A percentile compares a stretch with the other conserved stretches of the same genome.
Evolutionary conservation across 306 rosid species (phyloP).

Genomic region (Trifolium dubium): DNA sequence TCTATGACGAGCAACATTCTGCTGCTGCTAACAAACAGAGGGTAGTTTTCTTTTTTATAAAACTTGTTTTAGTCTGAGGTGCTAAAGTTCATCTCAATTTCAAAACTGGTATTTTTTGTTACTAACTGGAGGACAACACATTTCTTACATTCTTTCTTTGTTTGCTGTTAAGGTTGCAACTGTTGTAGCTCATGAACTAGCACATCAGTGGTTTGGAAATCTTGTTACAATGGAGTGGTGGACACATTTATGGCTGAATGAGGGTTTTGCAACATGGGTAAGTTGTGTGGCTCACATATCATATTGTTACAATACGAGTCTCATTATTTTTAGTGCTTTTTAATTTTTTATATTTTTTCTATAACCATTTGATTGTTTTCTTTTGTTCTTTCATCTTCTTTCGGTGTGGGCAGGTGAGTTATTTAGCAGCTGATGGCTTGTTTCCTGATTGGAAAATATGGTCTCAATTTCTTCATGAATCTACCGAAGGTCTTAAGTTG

Average conservation of each 20-base stretch:
- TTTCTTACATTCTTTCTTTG: constrained; percentile 39
- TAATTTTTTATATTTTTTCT: background rate
- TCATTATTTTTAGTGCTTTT: constrained; percentile 2
- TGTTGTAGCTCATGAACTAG: constrained; percentile 94
- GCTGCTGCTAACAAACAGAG: constrained; percentile 91
- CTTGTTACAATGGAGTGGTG: constrained; percentile 99
- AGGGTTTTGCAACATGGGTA: constrained; percentile 99
- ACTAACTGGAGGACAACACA: constrained; percentile 29
- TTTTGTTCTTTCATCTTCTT: background rate
- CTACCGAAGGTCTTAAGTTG: constrained; percentile 72
- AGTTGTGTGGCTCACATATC: constrained; percentile 38
- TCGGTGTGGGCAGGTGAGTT: constrained; percentile 73
- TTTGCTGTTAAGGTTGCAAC: constrained; percentile 69
- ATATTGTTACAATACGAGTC: constrained; percentile 1
- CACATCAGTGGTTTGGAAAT: constrained; percentile 99
- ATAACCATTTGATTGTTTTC: constrained; percentile 29
- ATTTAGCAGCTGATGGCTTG: constrained; percentile 82
- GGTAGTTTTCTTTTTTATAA: constrained; percentile 54
- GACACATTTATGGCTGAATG: constrained; percentile 98
- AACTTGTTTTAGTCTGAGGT: constrained; percentile 30
- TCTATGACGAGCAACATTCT: constrained; percentile 85
- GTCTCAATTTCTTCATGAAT: constrained; percentile 90
- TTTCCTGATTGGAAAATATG: constrained; percentile 96
- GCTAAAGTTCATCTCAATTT: constrained; percentile 38
- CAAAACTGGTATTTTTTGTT: constrained; percentile 15